Conservation (phyloP, 1,284 basidiomycete species). For the Moesziomyces parantarcticus region DNA sequence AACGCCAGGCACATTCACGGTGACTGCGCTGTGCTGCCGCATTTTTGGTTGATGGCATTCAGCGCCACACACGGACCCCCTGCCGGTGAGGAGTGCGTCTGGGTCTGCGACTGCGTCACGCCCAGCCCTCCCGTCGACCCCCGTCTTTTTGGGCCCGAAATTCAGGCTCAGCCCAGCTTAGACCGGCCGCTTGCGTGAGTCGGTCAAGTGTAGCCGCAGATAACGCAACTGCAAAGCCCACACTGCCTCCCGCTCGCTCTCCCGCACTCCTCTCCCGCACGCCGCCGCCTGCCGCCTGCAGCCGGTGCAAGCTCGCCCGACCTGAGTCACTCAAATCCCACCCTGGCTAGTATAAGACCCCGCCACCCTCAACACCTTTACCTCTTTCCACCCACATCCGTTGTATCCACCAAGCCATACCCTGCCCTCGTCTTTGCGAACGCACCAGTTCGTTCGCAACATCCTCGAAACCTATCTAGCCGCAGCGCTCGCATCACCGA, state of each 20-base stretch:
- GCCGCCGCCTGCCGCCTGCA: not conserved
- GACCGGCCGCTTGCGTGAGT: not conserved
- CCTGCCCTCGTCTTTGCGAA: too few relatives aligned
- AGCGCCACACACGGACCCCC: too few relatives aligned
- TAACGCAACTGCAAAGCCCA: too few relatives aligned
- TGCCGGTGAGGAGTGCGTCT: too few relatives aligned
- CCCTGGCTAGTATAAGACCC: slow-evolving; percentile 27
- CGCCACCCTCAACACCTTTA: slow-evolving; percentile 9
- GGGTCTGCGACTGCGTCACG: not conserved
- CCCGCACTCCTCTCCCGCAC: too few relatives aligned
- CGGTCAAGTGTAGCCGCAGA: too few relatives aligned
- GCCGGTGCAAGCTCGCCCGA: slow-evolving; percentile 23
- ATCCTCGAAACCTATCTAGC: too few relatives aligned
- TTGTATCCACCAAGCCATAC: slow-evolving; percentile 45
- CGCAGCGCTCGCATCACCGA: not conserved
- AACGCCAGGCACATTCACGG: too few relatives aligned
- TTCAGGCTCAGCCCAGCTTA: slow-evolving; percentile 1
- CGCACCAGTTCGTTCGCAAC: too few relatives aligned
- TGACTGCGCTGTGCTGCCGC: too few relatives aligned
- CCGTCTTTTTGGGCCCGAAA: not conserved
- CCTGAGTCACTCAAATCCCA: slow-evolving; percentile 30
- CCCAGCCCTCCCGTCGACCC: not conserved
- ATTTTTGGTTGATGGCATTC: too few relatives aligned
- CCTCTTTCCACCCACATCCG: slow-evolving; percentile 43
- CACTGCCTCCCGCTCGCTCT: not conserved